phyloP scores from a whole-genome alignment of 306 rosid genomes.

The Ammopiptanthus mongolicus region DNA sequence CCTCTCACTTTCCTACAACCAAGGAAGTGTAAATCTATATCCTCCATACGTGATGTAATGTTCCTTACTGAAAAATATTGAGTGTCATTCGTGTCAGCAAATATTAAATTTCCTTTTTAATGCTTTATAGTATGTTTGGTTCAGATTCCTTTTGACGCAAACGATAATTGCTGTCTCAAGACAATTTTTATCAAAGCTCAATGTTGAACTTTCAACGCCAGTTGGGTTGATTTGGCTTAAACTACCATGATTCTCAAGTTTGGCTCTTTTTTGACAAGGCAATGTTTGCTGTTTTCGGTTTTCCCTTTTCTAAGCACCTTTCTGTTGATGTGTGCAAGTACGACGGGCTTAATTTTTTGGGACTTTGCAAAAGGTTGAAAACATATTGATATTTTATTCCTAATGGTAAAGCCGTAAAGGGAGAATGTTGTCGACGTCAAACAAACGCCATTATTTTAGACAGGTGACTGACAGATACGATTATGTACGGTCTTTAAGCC shows the following conservation, averaged over 20 bases:
- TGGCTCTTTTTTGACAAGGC: neutral
- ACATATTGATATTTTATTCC: neutral
- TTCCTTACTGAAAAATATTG: neutral
- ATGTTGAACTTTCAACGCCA: too few species aligned
- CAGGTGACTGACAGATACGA: neutral
- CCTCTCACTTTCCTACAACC: too few species aligned
- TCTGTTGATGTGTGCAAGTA: neutral
- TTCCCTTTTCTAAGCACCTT: neutral
- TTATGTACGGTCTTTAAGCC: neutral
- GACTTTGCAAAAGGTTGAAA: neutral
- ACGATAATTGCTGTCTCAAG: too few species aligned
- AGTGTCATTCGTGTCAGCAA: neutral
- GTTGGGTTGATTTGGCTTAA: too few species aligned
- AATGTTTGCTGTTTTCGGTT: neutral
- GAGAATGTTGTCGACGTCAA: neutral
- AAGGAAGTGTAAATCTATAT: too few species aligned
- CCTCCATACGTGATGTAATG: neutral
- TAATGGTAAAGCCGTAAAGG: neutral
- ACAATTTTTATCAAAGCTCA: too few species aligned
- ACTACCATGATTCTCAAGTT: neutral
- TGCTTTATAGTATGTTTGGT: too few species aligned
- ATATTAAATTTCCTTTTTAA: neutral
- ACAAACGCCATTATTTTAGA: neutral
- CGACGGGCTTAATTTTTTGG: neutral
- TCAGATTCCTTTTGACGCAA: too few species aligned